phyloP scores from a whole-genome alignment of 1,284 basidiomycete genomes.

The Ustilago bromivora region DNA sequence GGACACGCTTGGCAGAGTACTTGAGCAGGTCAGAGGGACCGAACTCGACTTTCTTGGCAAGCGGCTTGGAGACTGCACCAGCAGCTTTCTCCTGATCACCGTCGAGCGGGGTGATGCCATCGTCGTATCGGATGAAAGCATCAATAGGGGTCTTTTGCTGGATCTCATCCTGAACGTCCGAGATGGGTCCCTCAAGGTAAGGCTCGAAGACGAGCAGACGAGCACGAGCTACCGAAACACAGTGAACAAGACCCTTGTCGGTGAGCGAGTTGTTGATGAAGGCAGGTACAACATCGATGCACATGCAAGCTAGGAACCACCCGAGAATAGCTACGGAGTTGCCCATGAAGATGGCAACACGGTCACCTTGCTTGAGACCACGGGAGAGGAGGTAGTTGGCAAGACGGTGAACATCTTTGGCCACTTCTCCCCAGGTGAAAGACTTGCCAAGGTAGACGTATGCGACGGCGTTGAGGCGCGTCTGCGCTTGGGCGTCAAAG shows the following conservation, averaged over 20 bases:
- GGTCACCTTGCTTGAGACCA: conserved; percentile 59
- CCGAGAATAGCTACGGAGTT: conserved; percentile 60
- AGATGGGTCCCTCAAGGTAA: conserved; percentile 54
- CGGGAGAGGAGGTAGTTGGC: conserved; percentile 59
- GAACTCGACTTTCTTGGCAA: conserved; percentile 43
- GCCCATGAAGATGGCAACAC: conserved; percentile 63
- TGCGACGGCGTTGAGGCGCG: conserved; percentile 49
- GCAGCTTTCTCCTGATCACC: conserved; percentile 47
- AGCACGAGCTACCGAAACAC: conserved; percentile 62
- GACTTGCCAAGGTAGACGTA: conserved; percentile 60
- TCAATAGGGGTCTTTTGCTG: conserved; percentile 26
- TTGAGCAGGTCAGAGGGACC: conserved; percentile 51
- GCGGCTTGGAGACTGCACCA: conserved; percentile 25
- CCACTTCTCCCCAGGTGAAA: conserved; percentile 60
- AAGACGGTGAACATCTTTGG: conserved; percentile 49
- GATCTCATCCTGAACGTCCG: conserved; percentile 55
- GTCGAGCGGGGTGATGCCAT: conserved; percentile 55
- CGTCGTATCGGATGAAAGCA: conserved; percentile 62
- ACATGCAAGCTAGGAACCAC: conserved; percentile 64
- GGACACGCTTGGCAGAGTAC: conserved; percentile 47
- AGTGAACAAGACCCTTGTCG: conserved; percentile 65
- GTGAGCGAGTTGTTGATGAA: conserved; percentile 70
- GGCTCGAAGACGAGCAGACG: conserved; percentile 67
- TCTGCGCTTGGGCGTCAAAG: conserved; percentile 52
- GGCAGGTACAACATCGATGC: conserved; percentile 64